Percentiles rank a stretch among this genome's conserved stretches.
Evolutionary conservation across 495 filamentous ascomycete species (phyloP).

Genomic region (Pseudoneurospora amorphoporcata): DNA sequence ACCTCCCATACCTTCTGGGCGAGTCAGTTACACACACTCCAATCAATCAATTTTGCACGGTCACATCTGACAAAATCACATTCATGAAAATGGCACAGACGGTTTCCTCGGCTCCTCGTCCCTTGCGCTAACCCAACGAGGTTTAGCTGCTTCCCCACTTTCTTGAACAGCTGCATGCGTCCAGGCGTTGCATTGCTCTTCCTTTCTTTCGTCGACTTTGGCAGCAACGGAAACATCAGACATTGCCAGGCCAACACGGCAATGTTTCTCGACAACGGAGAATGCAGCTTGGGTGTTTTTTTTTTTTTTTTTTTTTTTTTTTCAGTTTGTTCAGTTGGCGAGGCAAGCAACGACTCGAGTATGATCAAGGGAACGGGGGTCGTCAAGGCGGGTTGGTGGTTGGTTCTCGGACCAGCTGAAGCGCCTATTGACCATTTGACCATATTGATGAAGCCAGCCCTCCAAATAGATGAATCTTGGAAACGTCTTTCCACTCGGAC

Average conservation of each 20-base stretch:
- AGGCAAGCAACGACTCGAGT: neutral
- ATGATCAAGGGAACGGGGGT: neutral
- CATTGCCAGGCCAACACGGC: neutral
- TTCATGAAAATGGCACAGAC: neutral
- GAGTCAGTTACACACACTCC: no score
- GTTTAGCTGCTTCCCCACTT: neutral
- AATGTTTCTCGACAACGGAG: neutral
- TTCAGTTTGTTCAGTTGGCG: neutral
- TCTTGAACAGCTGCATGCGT: neutral
- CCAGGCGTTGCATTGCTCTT: neutral
- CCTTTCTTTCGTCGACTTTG: neutral
- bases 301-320: no score
- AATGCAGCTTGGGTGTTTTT: neutral
- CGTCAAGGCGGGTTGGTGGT: neutral
- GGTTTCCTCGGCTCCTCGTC: neutral
- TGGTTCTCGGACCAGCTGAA: neutral
- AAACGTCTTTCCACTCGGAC: neutral
- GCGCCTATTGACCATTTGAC: neutral
- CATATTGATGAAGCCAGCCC: neutral
- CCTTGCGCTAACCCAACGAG: neutral
- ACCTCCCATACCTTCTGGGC: no score
- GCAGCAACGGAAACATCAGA: neutral
- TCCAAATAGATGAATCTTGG: neutral
- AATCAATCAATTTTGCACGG: no score
- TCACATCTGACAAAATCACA: neutral